These are phyloP conservation scores for Bacterosira constricta DNA, from an alignment of 108 stramenopile genomes.

Conservation along the genomic window DNA sequence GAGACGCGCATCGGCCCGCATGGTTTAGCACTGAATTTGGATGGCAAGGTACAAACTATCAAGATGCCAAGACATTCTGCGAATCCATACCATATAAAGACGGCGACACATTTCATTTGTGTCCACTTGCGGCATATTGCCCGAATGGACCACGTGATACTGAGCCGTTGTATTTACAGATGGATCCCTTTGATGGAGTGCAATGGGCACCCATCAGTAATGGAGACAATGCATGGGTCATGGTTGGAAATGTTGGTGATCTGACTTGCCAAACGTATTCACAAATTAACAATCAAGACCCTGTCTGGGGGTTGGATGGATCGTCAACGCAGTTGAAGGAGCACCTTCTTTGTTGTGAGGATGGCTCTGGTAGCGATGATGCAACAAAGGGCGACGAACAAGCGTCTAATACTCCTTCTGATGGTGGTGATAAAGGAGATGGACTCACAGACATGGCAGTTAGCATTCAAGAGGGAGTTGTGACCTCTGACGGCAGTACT, in stretches of 20 bases:
- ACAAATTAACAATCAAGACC: slow-evolving; percentile 28
- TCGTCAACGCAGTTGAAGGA: slow-evolving; percentile 26
- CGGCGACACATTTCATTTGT: slow-evolving; percentile 3
- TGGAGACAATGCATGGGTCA: slow-evolving; percentile 37
- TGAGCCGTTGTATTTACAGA: slow-evolving; percentile 20
- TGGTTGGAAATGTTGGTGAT: slow-evolving; percentile 40
- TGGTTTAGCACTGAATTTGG: slow-evolving; percentile 33
- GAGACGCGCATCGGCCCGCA: slow-evolving; percentile 22
- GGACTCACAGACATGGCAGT: background rate
- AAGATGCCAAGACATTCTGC: slow-evolving; percentile 37
- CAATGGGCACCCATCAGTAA: slow-evolving; percentile 45
- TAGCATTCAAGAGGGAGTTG: background rate
- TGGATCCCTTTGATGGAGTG: slow-evolving; percentile 38
- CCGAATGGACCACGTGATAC: slow-evolving; percentile 9
- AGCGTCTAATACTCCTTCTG: too few species aligned
- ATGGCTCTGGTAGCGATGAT: background rate
- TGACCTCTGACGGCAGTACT: background rate
- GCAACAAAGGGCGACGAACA: background rate
- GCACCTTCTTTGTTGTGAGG: slow-evolving; percentile 44
- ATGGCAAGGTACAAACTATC: slow-evolving; percentile 41
- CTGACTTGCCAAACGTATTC: slow-evolving; percentile 33
- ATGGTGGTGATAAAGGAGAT: background rate
- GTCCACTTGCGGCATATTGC: slow-evolving; percentile 7
- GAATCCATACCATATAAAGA: slow-evolving; percentile 26
- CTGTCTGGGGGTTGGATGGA: slow-evolving; percentile 45